Conservation (phyloP, 2,329 filamentous ascomycete species). For the Clarireedia homoeocarpa region DNA sequence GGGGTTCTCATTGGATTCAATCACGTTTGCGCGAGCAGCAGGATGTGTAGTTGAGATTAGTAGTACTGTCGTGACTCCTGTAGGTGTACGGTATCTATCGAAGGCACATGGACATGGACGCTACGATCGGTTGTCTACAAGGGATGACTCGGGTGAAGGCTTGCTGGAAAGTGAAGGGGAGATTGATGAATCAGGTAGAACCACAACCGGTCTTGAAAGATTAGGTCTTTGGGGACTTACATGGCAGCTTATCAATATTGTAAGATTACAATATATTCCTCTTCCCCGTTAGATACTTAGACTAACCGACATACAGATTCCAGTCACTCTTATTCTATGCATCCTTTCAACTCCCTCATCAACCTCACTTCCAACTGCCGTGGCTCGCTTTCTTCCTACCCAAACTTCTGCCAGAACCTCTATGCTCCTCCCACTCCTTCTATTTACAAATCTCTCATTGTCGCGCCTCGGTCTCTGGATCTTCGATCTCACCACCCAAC, state of each 20-base stretch:
- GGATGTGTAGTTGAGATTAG: conserved; percentile 45
- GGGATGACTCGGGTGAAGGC: not conserved
- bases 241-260: conserved; percentile 35
- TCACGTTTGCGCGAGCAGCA: conserved; percentile 39
- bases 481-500: conserved; percentile 37
- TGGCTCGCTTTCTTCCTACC: conserved; percentile 27
- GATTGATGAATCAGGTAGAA: conserved; percentile 15
- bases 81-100: conserved; percentile 35
- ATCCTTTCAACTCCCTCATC: conserved; percentile 20
- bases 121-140: conserved; percentile 10
- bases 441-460: conserved; percentile 35
- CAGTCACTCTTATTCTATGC: conserved; percentile 31
- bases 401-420: conserved; percentile 2
- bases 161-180: not conserved
- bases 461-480: conserved; percentile 38
- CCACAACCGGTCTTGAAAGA: conserved; percentile 30
- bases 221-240: conserved; percentile 37
- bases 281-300: not conserved
- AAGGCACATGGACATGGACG: conserved; percentile 26
- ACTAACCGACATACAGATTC: conserved; percentile 21
- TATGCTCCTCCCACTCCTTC: conserved; percentile 19
- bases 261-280: conserved; percentile 20
- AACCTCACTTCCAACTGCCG: not conserved
- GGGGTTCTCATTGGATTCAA: conserved; percentile 39
- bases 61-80: conserved; percentile 44